Evolutionary conservation across 2,329 filamentous ascomycete genomes (phyloP), one percentile per base, ranked within the genome.

Genomic region (Macrophomina phaseolina): DNA sequence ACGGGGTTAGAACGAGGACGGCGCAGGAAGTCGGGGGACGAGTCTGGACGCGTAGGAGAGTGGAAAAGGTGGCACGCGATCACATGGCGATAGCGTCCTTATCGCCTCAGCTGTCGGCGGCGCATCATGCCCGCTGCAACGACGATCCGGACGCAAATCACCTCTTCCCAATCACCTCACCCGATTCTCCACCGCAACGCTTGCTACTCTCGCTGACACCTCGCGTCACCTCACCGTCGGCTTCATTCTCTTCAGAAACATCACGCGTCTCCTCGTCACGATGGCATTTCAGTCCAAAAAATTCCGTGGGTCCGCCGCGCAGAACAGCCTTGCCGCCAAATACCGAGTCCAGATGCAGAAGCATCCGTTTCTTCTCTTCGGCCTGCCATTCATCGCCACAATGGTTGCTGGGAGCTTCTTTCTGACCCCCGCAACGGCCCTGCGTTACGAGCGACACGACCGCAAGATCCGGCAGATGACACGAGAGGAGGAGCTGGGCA

Each of bases 401-500:
- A 97, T 99, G 75, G 88, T 99, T 32, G 92, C 90, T 1, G 94
- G 93, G 0, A 97, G 92, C 3, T 99, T 99, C 79, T 91, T 97
- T 73, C 86, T 99, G 58, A 98, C 95, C 0, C 95, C 94, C 1
- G 95, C 94, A 5, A 94, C 96, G 28, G 95, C 96, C 14, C 84
- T 99, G 58, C 88, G 96, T 67, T 99, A 98, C 80, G 95, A 99
- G 81, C 89, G 91, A 69, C 89, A 97, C 75, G 95, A 99, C 77
- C 88, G 93, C 69, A 94, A 92, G 81, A 92, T 97, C 68, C 87
- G 91, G 74, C 91, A 94, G 81, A 80, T 98, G 81, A 91, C 87
- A 68, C 89, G 91, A 73, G 92, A 97, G 67, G 93, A 99, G 78
- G 92, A 92, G 73, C 84, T 99, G 77, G 90, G 92, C 12, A 85